phyloP scores from a whole-genome alignment of 805 yeast genomes.

The Ogataea haglerorum region DNA sequence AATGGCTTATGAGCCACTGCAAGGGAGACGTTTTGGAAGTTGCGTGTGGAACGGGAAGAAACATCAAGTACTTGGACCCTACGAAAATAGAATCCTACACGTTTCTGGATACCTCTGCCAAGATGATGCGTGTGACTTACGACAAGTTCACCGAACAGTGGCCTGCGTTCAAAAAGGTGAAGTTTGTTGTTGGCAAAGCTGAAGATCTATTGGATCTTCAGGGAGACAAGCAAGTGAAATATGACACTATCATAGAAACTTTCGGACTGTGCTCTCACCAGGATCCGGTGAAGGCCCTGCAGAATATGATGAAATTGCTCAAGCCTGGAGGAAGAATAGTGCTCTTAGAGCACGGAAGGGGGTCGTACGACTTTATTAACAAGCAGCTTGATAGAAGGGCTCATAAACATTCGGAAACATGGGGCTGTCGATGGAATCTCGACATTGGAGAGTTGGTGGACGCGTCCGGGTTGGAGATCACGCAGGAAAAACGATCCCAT shows the following conservation, averaged over 20 bases:
- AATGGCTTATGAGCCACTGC: constrained; percentile 74
- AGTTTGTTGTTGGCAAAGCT: constrained; percentile 87
- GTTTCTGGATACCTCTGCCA: constrained; percentile 75
- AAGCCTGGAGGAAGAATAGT: constrained; percentile 90
- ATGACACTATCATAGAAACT: constrained; percentile 90
- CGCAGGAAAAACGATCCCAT: constrained; percentile 76
- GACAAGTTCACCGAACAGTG: constrained; percentile 65
- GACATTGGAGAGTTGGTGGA: constrained; percentile 87
- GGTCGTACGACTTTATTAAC: constrained; percentile 75
- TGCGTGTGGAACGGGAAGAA: constrained; percentile 95
- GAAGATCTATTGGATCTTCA: constrained; percentile 65
- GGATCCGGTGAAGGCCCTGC: constrained; percentile 80
- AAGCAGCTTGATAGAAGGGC: constrained; percentile 78
- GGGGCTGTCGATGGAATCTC: constrained; percentile 98
- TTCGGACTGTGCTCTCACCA: constrained; percentile 96
- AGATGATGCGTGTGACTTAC: constrained; percentile 81
- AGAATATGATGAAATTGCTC: constrained; percentile 66
- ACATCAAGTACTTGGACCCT: constrained; percentile 68
- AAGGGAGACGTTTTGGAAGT: constrained; percentile 92
- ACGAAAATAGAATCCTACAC: constrained; percentile 67
- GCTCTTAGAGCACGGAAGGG: constrained; percentile 89
- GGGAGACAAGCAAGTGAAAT: constrained; percentile 44
- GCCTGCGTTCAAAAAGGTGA: constrained; percentile 69
- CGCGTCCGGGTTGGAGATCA: constrained; percentile 78
- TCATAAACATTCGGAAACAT: constrained; percentile 73